Evolutionary conservation across 1,284 basidiomycete genomes (phyloP), one percentile per base, ranked within the genome.

Genomic region (Cryptococcus floricola): DNA sequence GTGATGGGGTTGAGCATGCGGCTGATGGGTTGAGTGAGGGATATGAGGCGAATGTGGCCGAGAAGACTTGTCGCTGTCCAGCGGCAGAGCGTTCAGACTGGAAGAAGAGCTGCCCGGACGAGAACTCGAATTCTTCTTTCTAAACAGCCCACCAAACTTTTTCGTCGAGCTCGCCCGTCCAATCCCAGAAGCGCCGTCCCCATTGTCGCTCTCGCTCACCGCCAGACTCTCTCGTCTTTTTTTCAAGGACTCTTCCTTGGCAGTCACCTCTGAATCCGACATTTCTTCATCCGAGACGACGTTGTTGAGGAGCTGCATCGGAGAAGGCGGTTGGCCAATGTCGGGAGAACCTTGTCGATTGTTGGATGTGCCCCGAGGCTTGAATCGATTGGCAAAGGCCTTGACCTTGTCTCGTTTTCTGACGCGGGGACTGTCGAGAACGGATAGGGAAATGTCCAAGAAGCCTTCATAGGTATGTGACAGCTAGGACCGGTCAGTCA

Each of bases 401-500:
- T 83, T 85, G 60, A 91, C 77, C 51, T 82, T 81, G 74, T 91
- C 86, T 49, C 89, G 83, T 76, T 71, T 71, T 44, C 69, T 53
- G 2, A 62, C 55, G 39, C 62, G 58, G 13, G 62, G 64, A 48
- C 70, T 68, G 2, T 61, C 88, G 1, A 87, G 84, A 70, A 89
- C 87, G 69, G 94, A 86, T 67, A 97, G 80, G 49, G 89, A 91
- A 64, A 97, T 85, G 75, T 96, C 93, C 72, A 89, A 87, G 73
- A 97, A 97, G 68, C 93, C 91, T 75, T 94, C 91, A 69, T 89
- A 89, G 12, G 90, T 94, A 64, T 91, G 87, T 4, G 91, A 94
- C 52, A 94, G 82, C 76, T 90, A 81, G 6, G 5, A 39, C 9
- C 2, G 12, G 14, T 31, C 39, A n/a, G n/a, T 7, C 34, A 38